These are phyloP conservation scores for Bidens hawaiensis DNA, from an alignment of 140 eudicot genomes.

Conservation along the genomic window DNA sequence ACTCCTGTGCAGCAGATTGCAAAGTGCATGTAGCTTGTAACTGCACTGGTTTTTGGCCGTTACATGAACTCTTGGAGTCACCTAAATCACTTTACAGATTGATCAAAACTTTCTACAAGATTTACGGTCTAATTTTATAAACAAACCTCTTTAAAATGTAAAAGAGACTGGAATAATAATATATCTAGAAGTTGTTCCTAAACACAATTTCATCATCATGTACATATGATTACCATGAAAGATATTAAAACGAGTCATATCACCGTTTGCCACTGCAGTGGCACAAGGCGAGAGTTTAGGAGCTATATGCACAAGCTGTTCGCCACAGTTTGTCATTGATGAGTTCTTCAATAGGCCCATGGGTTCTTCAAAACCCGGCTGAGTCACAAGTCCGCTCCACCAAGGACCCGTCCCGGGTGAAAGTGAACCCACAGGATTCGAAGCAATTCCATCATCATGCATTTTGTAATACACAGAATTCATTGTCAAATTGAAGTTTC, in stretches of 20 bases:
- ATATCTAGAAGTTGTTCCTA: slow-evolving; percentile 7
- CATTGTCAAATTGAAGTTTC: slow-evolving; percentile 21
- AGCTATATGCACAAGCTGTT: slow-evolving; percentile 27
- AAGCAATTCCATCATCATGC: slow-evolving; percentile 32
- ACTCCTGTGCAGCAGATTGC: slow-evolving; percentile 37
- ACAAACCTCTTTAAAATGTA: not conserved
- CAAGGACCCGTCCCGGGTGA: slow-evolving; percentile 40
- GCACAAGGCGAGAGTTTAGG: slow-evolving; percentile 14
- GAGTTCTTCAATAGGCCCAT: slow-evolving; percentile 21
- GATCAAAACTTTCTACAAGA: slow-evolving; percentile 16
- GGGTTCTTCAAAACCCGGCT: slow-evolving; percentile 27
- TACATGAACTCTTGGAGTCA: slow-evolving; percentile 29
- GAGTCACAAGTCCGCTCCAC: slow-evolving; percentile 57
- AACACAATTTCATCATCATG: not conserved
- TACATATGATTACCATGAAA: slow-evolving; percentile 40
- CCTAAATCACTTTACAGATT: slow-evolving; percentile 33
- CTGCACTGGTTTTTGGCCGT: slow-evolving; percentile 35
- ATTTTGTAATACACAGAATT: slow-evolving; percentile 39
- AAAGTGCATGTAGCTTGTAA: slow-evolving; percentile 27
- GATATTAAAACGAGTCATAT: slow-evolving; percentile 40
- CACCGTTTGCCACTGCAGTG: slow-evolving; percentile 22
- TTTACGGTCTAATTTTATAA: not conserved
- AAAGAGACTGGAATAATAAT: not conserved
- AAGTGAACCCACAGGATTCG: slow-evolving; percentile 27
- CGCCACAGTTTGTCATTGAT: slow-evolving; percentile 25